Conservation (phyloP, 2,329 filamentous ascomycete species). For the Alternaria sp. region DNA sequence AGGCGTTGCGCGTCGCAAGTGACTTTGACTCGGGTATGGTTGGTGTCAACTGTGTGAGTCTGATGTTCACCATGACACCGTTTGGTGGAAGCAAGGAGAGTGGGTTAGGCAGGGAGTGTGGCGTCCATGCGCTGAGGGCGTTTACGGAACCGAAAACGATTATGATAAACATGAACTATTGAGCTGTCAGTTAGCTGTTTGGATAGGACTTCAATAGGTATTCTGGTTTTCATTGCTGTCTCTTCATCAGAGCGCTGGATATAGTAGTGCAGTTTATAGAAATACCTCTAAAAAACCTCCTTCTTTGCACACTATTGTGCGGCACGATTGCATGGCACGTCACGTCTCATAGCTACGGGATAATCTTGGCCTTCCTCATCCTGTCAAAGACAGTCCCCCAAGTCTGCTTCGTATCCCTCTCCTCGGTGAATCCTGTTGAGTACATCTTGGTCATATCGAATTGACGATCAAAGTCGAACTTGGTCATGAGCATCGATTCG, state of each 20-base stretch:
- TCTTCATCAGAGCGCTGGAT: not conserved
- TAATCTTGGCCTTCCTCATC: slow-evolving; percentile 53
- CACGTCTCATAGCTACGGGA: slow-evolving; percentile 34
- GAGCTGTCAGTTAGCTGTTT: not conserved
- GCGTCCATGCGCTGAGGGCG: slow-evolving; percentile 55
- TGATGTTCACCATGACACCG: slow-evolving; percentile 51
- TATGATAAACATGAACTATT: slow-evolving; percentile 53
- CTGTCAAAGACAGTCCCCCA: slow-evolving; percentile 55
- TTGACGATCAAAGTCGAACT: slow-evolving; percentile 55
- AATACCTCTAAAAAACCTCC: not conserved
- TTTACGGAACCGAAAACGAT: slow-evolving; percentile 61
- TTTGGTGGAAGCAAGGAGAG: slow-evolving; percentile 61
- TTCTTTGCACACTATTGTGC: no score
- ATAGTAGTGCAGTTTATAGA: not conserved
- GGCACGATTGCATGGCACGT: not conserved
- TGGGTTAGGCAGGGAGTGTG: slow-evolving; percentile 59
- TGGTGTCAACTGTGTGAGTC: slow-evolving; percentile 42
- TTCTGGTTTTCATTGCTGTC: not conserved
- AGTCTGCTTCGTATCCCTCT: slow-evolving; percentile 46
- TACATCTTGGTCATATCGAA: slow-evolving; percentile 55
- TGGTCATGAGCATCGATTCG: slow-evolving; percentile 53
- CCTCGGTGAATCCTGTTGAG: slow-evolving; percentile 51
- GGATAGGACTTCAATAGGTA: not conserved
- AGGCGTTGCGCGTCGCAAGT: slow-evolving; percentile 39
- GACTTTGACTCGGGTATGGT: slow-evolving; percentile 47